These are phyloP conservation scores for Tubosaeta sp. DNA, from an alignment of 768 basidiomycete species.

Conservation along the genomic window DNA sequence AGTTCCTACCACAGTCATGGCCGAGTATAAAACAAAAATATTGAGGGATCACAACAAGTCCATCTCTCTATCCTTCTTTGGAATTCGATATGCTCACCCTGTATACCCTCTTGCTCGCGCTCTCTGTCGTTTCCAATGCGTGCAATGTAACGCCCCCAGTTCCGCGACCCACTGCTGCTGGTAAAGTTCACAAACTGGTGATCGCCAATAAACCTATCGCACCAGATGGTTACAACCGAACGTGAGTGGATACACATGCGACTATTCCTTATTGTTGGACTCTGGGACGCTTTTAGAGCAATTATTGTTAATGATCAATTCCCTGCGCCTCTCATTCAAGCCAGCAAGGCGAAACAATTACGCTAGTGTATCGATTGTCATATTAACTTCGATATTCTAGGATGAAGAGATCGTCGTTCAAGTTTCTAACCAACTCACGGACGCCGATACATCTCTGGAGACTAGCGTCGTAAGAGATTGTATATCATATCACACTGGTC, in stretches of 20 bases:
- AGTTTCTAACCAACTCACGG: not conserved
- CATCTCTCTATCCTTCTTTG: not conserved
- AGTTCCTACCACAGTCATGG: not conserved
- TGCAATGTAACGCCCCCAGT: not conserved
- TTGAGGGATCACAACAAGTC: not conserved
- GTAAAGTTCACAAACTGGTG: not conserved
- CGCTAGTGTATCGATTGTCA: no score
- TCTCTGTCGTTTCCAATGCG: not conserved
- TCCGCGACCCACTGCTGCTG: not conserved
- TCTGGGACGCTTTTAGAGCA: not conserved
- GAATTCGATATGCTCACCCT: not conserved
- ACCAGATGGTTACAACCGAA: not conserved
- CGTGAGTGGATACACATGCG: not conserved
- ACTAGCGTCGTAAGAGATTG: constrained; percentile 1
- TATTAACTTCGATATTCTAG: not conserved
- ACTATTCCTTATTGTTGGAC: no score
- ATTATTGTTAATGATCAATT: constrained; percentile 1
- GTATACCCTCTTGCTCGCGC: not conserved
- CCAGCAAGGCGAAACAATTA: not conserved
- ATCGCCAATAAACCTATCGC: not conserved
- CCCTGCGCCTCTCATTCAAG: not conserved
- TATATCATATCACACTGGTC: not conserved
- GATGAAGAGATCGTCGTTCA: not conserved
- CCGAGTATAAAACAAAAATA: not conserved
- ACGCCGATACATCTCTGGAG: not conserved